Base-by-base conservation (phyloP, 2,329 filamentous ascomycete genomes). In the Grosmannia clavigera region DNA sequence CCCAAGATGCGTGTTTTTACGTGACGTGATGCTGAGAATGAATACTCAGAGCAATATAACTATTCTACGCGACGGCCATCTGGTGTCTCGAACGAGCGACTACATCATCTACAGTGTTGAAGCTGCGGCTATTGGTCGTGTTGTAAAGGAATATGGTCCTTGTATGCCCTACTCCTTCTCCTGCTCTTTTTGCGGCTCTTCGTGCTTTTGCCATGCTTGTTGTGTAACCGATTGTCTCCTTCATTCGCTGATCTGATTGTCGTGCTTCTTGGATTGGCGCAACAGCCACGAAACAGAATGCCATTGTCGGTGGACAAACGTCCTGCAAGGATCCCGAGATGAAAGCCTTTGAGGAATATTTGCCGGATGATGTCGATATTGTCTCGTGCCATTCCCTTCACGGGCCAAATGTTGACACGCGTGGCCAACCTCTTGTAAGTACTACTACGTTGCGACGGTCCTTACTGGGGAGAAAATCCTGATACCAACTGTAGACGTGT, bases 21-120 rank as follows among this genome's bases (percentile, higher is more conserved):
- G 25, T 55, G 63, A 61, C 65, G 65, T 70, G 70, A 66, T 75
- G 75, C 79, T 82, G 79, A 82, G 43, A 46, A 60, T 25, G 51
- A 51, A 67, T 70, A 61, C 72, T 68, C 84, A 92, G 92, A 86
- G 81, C 71, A 85, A 85, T 78, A 79, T 99, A 78, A 85, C 88
- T 74, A 94, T 99, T 69, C 85, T 92, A 72, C 86, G 84, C 72
- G 96, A 96, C 82, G 95, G 95, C 68, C 92, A 97, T 76, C 82
- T 92, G 72, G 94, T 99, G 68, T 96, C 94, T 67, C 86, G 94
- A 75, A 85, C 86, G 74, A 96, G 92, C 85, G 92, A 97, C 80
- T 97, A 92, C 74, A 96, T 96, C 76, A 91, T 99, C 71, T 99
- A 99, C 81, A 95, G 88, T 74, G 94, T 99, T 73, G 92, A 97